Evolutionary conservation across 345 rosid species (phyloP), one percentile per base, ranked within the genome.

Genomic region (Eucalyptus regnans): DNA sequence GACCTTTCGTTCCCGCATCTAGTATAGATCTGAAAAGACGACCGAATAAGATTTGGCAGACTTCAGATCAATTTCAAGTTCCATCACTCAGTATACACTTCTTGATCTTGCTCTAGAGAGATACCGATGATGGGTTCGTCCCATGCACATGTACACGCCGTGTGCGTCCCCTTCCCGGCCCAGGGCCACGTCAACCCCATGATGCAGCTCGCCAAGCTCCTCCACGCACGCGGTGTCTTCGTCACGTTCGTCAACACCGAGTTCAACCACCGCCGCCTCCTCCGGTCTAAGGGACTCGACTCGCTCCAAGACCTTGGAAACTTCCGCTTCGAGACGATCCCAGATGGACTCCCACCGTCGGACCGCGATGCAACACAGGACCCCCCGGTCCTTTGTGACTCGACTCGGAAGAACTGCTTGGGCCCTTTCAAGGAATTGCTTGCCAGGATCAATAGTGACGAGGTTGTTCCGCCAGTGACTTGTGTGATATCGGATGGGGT

Each of bases 151-250:
- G 54, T 7, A 6, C 54, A 5, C 86, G 92, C 90, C 23, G 91
- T 92, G 27, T 91, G 91, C 27, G 43, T 93, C 37, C 93, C 94
- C 11, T 90, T 37, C 68, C 93, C 92, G 49, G 52, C 90, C 13
- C 94, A 93, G 83, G 92, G 94, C 76, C 92, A 92, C 89, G 44
- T 92, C 33, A 91, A 54, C 49, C 88, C 92, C 93, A 41, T 92
- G 92, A 48, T 90, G 87, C 90, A 90, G 27, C 90, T 93, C 1
- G 92, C 95, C 31, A 93, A 91, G 87, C 94, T 93, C 31, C 89
- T 93, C 15, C 92, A 93, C 50, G 86, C 83, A 2, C 88, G 29
- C 76, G 93, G 93, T 41, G 90, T 91, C 86, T 87, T 90, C 79
- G 88, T 93, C 62, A 93, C 95, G 81, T 90, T 90, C 25, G 92